A percentile compares a stretch with the other conserved stretches of the same genome.
These are phyloP conservation scores for Daldinia eschscholtzii DNA, from an alignment of 2,329 filamentous ascomycete species.

Conservation along the genomic window DNA sequence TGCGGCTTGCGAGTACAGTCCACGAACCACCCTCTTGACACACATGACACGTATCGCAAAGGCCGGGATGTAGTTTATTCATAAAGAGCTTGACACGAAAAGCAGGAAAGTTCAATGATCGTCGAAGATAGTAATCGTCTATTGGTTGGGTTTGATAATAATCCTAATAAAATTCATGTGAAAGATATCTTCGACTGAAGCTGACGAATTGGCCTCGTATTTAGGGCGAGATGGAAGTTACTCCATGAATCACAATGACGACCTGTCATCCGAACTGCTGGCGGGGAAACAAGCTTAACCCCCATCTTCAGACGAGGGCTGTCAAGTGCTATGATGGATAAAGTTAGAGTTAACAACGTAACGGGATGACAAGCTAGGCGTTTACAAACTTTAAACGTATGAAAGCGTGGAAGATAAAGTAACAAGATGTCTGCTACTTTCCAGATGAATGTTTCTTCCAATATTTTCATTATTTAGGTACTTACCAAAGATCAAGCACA, in stretches of 20 bases:
- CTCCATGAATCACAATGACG: conserved; percentile 37
- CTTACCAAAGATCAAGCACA: conserved; percentile 9
- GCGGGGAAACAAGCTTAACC: conserved; percentile 31
- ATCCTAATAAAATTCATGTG: conserved; percentile 17
- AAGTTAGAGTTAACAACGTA: conserved; percentile 39
- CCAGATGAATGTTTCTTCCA: neutral
- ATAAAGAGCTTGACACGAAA: no score
- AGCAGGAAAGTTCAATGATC: conserved; percentile 13
- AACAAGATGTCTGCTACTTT: neutral
- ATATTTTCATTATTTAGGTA: neutral
- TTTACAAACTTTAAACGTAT: conserved; percentile 22
- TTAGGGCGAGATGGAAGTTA: neutral
- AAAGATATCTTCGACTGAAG: conserved; percentile 9
- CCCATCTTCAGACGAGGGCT: conserved; percentile 29
- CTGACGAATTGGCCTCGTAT: conserved; percentile 32
- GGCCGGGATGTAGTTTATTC: neutral
- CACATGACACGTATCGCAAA: neutral
- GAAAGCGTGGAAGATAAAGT: conserved; percentile 23
- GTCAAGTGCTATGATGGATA: conserved; percentile 25
- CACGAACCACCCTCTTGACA: neutral
- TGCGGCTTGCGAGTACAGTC: neutral
- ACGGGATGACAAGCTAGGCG: conserved; percentile 20
- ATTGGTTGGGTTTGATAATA: conserved; percentile 8
- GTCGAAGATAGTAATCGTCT: neutral
- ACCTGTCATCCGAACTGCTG: conserved; percentile 26